These are phyloP conservation scores for Strigomonas oncopelti DNA, from an alignment of 208 protist species.

Conservation along the genomic window DNA sequence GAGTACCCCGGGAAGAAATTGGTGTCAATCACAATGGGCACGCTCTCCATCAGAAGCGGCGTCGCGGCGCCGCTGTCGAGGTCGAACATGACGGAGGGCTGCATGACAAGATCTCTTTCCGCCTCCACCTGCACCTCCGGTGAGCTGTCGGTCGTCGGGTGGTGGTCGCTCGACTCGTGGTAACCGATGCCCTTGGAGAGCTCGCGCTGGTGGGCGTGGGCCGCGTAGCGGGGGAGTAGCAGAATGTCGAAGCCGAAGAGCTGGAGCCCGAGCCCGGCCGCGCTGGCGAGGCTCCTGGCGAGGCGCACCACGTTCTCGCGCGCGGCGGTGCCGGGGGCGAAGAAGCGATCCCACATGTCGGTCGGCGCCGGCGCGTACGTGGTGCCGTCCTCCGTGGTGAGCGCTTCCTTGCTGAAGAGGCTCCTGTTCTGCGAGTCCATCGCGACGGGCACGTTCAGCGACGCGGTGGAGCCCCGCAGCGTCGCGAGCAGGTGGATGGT, in stretches of 20 bases:
- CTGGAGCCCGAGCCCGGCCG: slow-evolving; percentile 39
- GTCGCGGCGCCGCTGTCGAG: slow-evolving; percentile 47
- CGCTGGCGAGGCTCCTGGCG: slow-evolving; percentile 29
- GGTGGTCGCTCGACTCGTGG: neutral
- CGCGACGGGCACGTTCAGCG: slow-evolving; percentile 33
- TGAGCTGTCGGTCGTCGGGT: neutral
- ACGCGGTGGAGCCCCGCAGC: neutral
- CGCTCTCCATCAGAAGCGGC: slow-evolving; percentile 34
- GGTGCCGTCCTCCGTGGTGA: neutral
- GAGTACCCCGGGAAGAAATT: slow-evolving; percentile 87
- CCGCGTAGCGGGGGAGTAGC: slow-evolving; percentile 43
- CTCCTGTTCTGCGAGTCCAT: slow-evolving; percentile 64
- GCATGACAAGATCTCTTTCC: neutral
- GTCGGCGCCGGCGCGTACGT: slow-evolving; percentile 2
- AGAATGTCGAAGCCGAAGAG: slow-evolving; percentile 85
- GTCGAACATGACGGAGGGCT: slow-evolving; percentile 48
- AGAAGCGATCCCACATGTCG: slow-evolving; percentile 43
- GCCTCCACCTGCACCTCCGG: neutral
- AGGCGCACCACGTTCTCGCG: slow-evolving; percentile 35
- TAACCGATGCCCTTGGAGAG: slow-evolving; percentile 28
- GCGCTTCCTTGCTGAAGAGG: slow-evolving; percentile 28
- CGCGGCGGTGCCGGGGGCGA: slow-evolving; percentile 44
- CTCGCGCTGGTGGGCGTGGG: slow-evolving; percentile 25
- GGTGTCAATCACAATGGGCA: slow-evolving; percentile 73
- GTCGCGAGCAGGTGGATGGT: slow-evolving; percentile 44